phyloP scores from a whole-genome alignment of 2,329 filamentous ascomycete genomes.

The Penicillium griseofulvum region DNA sequence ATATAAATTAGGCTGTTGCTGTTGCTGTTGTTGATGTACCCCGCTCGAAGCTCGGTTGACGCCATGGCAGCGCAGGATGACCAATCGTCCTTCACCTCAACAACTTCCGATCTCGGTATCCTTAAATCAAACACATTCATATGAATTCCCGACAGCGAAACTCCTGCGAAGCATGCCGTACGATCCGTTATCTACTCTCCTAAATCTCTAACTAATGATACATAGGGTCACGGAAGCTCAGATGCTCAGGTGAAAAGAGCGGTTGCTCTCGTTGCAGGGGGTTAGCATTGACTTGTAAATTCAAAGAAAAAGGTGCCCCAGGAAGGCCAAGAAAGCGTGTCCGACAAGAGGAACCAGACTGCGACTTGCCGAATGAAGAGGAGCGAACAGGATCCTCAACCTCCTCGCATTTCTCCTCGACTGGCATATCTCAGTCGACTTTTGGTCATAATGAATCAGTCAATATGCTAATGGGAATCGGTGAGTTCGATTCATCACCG shows the following conservation, averaged over 20 bases:
- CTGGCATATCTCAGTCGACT: background rate
- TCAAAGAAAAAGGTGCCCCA: slow-evolving; percentile 28
- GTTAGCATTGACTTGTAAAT: slow-evolving; percentile 25
- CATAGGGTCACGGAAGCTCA: slow-evolving; percentile 27
- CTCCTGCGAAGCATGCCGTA: slow-evolving; percentile 31
- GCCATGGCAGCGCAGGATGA: slow-evolving; percentile 20
- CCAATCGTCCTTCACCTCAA: slow-evolving; percentile 7
- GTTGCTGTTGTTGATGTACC: slow-evolving; percentile 12
- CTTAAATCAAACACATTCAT: background rate
- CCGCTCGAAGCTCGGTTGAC: slow-evolving; percentile 15
- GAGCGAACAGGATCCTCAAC: slow-evolving; percentile 8
- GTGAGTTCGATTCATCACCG: slow-evolving; percentile 16
- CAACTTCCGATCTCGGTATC: background rate
- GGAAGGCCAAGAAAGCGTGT: slow-evolving; percentile 28
- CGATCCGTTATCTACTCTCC: background rate
- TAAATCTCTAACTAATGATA: slow-evolving; percentile 2
- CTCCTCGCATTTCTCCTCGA: slow-evolving; percentile 11
- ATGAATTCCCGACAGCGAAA: slow-evolving; percentile 26
- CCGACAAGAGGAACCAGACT: slow-evolving; percentile 12
- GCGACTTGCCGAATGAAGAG: background rate
- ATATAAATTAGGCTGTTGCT: background rate
- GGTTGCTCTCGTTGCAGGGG: slow-evolving; percentile 28
- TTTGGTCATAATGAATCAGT: background rate
- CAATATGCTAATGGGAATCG: slow-evolving; percentile 8
- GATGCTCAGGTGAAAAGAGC: slow-evolving; percentile 29